Evolutionary conservation across 768 basidiomycete genomes (phyloP), one percentile per base, ranked within the genome.

Genomic region (Pisolithus microcarpus): DNA sequence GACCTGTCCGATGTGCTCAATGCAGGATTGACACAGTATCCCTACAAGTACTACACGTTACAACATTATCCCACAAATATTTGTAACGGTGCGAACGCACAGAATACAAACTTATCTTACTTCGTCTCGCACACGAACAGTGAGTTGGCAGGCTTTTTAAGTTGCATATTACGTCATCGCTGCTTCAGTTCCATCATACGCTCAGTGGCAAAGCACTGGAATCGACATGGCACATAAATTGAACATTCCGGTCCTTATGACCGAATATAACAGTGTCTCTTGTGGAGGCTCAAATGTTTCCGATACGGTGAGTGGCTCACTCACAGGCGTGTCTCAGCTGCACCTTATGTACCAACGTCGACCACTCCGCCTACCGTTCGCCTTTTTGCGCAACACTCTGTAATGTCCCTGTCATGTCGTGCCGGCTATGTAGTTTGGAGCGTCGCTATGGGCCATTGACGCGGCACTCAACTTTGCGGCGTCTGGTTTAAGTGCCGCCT

Each of bases 211-310:
- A 50, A 46, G 53, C 6, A 51, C 57, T 11, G 70, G 66, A 0
- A 58, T 69, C 24, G 21, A 51, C 13, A 54, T 59, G 16, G 67
- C 62, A 1, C 59, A 64, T 42, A 44, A 60, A 11, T 24, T 46
- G 3, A 58, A 57, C 31, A 54, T 68, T 21, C 66, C 69, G 3
- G 63, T 69, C 3, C 50, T 70, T 23, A 48, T 72, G 42, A 64
- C 69, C 1, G 71, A 70, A 52, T 71, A 65, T 49, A 70, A 70
- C 48, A 63, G 62, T 26, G 68, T 71, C 18, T 61, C 69, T 2
- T 72, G 71, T 51, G 71, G 70, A 13, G 71, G 69, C 0, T 65
- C 68, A 1, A 70, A 66, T 44, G 65, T 70, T 24, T 70, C 67
- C 0, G 58, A 63, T 31, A 69, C 64, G 2, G 69, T 69, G 48